These are phyloP conservation scores for Tulasnella sp. DNA, from an alignment of 768 basidiomycete genomes.

Conservation along the genomic window DNA sequence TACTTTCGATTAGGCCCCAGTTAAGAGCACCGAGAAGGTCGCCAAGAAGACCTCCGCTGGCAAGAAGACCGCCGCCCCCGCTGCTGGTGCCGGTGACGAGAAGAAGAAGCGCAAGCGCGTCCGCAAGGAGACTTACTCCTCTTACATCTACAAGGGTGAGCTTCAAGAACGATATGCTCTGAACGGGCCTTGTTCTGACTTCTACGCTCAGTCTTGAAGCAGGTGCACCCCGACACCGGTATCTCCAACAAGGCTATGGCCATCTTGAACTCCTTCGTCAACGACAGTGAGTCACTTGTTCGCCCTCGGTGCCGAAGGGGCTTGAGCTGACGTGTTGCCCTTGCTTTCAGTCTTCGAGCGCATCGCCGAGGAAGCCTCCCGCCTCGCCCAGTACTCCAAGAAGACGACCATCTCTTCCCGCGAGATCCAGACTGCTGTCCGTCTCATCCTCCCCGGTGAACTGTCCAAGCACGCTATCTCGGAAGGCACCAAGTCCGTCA, in stretches of 20 bases:
- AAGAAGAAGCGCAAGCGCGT: slow-evolving; percentile 78
- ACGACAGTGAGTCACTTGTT: slow-evolving; percentile 52
- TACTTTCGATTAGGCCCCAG: slow-evolving; percentile 50
- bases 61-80: slow-evolving; percentile 50
- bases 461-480: slow-evolving; percentile 92
- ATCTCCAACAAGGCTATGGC: slow-evolving; percentile 99
- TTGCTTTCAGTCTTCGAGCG: slow-evolving; percentile 41
- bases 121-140: slow-evolving; percentile 89
- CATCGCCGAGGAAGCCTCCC: no score
- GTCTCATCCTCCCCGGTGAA: slow-evolving; percentile 76
- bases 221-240: slow-evolving; percentile 98
- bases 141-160: slow-evolving; percentile 85
- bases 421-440: no score
- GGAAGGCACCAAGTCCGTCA: slow-evolving; percentile 75
- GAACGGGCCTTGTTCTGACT: background rate
- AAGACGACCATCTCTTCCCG: slow-evolving; percentile 86
- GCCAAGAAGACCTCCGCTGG: slow-evolving; percentile 59
- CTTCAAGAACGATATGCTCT: slow-evolving; percentile 16
- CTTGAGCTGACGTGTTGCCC: background rate
- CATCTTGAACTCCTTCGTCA: slow-evolving; percentile 93
- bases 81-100: slow-evolving; percentile 67
- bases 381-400: slow-evolving; percentile 91
- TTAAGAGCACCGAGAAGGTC: slow-evolving; percentile 62
- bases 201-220: slow-evolving; percentile 70
- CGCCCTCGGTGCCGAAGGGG: no score